Conservation (phyloP, 257 asterid genomes). For the Ocimum tenuiflorum region DNA sequence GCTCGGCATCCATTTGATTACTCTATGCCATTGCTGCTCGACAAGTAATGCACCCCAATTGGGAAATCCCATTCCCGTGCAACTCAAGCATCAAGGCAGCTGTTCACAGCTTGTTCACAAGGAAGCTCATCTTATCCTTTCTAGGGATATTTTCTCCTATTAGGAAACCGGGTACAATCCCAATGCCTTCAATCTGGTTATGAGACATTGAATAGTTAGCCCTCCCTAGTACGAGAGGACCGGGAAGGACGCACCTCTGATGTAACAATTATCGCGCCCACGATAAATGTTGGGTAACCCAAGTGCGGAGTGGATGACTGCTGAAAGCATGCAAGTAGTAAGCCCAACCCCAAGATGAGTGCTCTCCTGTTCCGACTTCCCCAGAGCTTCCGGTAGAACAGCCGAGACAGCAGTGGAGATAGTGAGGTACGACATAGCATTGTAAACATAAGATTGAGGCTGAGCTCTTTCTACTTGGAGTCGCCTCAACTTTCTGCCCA, state of each 20-base stretch:
- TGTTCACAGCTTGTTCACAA: slow-evolving; percentile 55
- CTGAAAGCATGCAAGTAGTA: no score
- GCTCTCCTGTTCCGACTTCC: no score
- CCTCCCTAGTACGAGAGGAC: neutral
- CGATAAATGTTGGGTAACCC: neutral
- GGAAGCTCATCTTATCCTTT: slow-evolving; percentile 54
- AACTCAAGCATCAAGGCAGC: slow-evolving; percentile 85
- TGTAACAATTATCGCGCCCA: neutral
- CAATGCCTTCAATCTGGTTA: slow-evolving; percentile 13
- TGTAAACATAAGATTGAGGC: slow-evolving; percentile 27
- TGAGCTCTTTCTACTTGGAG: slow-evolving; percentile 25
- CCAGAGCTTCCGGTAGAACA: no score
- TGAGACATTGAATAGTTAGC: slow-evolving; percentile 11
- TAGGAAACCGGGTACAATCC: slow-evolving; percentile 23
- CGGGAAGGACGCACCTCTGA: neutral
- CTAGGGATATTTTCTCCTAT: slow-evolving; percentile 65
- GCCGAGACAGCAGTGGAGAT: no score
- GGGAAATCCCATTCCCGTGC: slow-evolving; percentile 86
- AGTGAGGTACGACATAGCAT: slow-evolving; percentile 24
- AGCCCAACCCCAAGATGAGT: no score
- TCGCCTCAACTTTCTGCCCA: slow-evolving; percentile 32
- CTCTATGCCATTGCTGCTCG: slow-evolving; percentile 76
- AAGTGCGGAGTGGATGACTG: no score
- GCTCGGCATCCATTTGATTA: slow-evolving; percentile 88
- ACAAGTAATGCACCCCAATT: slow-evolving; percentile 46